phyloP scores from a whole-genome alignment of 352 stramenopile genomes.

The Phytophthora colocasiae region DNA sequence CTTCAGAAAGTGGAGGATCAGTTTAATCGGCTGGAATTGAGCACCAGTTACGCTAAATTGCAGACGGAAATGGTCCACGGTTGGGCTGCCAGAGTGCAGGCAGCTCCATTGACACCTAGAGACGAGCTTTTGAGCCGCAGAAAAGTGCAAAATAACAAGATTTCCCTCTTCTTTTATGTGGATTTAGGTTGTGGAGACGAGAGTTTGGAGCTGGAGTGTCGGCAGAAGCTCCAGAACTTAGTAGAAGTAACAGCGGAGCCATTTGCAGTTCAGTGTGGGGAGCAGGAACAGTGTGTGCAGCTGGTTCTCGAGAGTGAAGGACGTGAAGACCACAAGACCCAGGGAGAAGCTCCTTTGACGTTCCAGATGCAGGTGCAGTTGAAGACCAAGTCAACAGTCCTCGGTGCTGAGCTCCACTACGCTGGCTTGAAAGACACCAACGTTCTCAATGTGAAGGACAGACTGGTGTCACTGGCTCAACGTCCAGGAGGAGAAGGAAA shows the following conservation, averaged over 20 bases:
- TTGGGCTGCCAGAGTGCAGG: constrained; percentile 59
- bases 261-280: constrained; percentile 18
- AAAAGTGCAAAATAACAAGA: constrained; percentile 52
- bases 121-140: constrained; percentile 52
- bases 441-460: constrained; percentile 78
- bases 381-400: constrained; percentile 42
- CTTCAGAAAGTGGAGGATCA: constrained; percentile 75
- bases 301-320: constrained; percentile 56
- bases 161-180: constrained; percentile 86
- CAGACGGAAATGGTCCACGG: constrained; percentile 43
- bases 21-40: constrained; percentile 71
- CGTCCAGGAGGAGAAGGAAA: constrained; percentile 27
- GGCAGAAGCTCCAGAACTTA: constrained; percentile 55
- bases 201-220: constrained; percentile 53
- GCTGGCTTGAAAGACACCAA: constrained; percentile 65
- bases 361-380: constrained; percentile 67
- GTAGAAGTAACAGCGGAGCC: constrained; percentile 59
- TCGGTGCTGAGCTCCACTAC: constrained; percentile 58
- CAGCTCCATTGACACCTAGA: constrained; percentile 47
- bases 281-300: constrained; percentile 42
- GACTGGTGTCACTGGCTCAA: constrained; percentile 51
- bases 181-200: constrained; percentile 82
- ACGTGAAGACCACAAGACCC: constrained; percentile 9
- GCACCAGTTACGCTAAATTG: constrained; percentile 60
- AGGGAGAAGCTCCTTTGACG: constrained; percentile 38